A percentile compares a stretch with the other conserved stretches of the same genome.
Evolutionary conservation across 2,329 filamentous ascomycete genomes (phyloP).

Genomic region (Cytospora leucostoma): DNA sequence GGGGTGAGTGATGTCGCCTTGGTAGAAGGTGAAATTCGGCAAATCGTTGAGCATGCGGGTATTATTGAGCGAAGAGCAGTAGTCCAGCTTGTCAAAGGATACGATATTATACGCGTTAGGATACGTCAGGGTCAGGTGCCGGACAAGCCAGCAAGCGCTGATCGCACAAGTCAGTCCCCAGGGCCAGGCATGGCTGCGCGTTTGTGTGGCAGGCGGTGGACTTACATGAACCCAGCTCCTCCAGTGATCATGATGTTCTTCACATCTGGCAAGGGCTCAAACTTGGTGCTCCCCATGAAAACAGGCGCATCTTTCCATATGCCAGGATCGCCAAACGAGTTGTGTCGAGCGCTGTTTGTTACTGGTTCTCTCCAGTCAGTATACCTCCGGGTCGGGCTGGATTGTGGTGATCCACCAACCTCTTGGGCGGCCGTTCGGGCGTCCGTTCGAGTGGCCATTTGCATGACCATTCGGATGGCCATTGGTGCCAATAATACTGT

Average conservation of each 20-base stretch:
- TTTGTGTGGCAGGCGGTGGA: slow-evolving; percentile 24
- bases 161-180: slow-evolving; percentile 30
- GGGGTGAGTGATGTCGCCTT: slow-evolving; percentile 75
- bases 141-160: slow-evolving; percentile 81
- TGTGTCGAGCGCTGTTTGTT: slow-evolving; percentile 36
- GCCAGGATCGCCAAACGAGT: slow-evolving; percentile 60
- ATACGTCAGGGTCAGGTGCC: slow-evolving; percentile 75
- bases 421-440: background rate
- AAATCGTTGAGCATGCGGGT: slow-evolving; percentile 67
- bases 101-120: slow-evolving; percentile 74
- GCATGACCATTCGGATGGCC: background rate
- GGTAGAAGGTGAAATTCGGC: slow-evolving; percentile 76
- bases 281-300: slow-evolving; percentile 69
- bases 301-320: slow-evolving; percentile 73
- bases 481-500: slow-evolving; percentile 8
- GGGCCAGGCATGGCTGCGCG: background rate
- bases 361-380: slow-evolving; percentile 19
- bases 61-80: slow-evolving; percentile 80
- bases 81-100: slow-evolving; percentile 83
- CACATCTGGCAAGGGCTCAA: slow-evolving; percentile 67
- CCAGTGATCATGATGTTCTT: slow-evolving; percentile 84
- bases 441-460: slow-evolving; percentile 5
- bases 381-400: background rate
- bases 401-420: slow-evolving; percentile 14
- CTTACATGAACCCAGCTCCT: slow-evolving; percentile 83